phyloP scores from a whole-genome alignment of 2,329 filamentous ascomycete genomes.

The Fusarium transvaalense region DNA sequence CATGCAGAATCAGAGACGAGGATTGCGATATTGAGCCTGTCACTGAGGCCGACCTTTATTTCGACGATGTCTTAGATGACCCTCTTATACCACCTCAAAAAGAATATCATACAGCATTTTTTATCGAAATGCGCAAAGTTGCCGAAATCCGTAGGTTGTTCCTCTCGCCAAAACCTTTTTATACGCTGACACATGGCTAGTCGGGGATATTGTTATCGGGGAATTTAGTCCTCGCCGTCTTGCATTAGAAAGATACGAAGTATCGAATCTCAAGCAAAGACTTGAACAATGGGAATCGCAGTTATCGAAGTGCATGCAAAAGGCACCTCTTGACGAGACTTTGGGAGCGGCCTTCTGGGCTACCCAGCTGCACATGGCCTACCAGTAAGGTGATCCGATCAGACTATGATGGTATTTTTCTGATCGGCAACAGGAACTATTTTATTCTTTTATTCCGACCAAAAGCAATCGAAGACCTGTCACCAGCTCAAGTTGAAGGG shows the following conservation, averaged over 20 bases:
- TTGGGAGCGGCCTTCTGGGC: conserved; percentile 34
- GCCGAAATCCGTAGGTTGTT: conserved; percentile 23
- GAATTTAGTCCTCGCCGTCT: conserved; percentile 38
- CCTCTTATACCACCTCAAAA: conserved; percentile 16
- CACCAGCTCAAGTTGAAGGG: conserved; percentile 9
- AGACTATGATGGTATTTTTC: accelerated
- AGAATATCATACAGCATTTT: conserved; percentile 26
- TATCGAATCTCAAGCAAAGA: background rate
- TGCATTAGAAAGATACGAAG: conserved; percentile 1
- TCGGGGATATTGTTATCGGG: conserved; percentile 37
- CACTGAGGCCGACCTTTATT: conserved; percentile 18
- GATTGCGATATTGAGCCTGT: conserved; percentile 38
- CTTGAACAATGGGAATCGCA: conserved; percentile 27
- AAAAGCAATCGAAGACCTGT: background rate
- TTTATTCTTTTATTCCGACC: conserved; percentile 34
- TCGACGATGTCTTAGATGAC: conserved; percentile 16
- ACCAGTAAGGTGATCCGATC: conserved; percentile 27
- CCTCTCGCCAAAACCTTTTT: accelerated
- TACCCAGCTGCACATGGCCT: conserved; percentile 26
- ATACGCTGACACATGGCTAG: background rate
- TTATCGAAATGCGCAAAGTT: conserved; percentile 19
- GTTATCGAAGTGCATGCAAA: conserved; percentile 15
- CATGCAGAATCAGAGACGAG: conserved; percentile 40
- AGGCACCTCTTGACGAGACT: conserved; percentile 13
- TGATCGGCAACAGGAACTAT: conserved; percentile 1